Percentiles rank a stretch among this genome's conserved stretches.
Evolutionary conservation across 257 asterid genomes (phyloP).

Genomic region (Datura wrightii): DNA sequence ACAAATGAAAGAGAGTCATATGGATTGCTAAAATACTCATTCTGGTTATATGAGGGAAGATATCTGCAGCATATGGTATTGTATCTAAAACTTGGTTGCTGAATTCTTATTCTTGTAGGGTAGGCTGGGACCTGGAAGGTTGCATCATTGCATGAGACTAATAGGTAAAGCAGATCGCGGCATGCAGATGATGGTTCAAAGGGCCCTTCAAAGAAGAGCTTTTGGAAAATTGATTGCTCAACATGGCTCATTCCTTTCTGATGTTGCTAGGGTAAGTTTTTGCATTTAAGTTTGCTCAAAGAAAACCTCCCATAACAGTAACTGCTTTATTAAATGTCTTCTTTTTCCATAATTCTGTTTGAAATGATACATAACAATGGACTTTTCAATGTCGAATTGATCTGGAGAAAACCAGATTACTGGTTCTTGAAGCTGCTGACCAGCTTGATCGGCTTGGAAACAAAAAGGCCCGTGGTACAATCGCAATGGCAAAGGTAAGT

Average conservation of each 20-base stretch:
- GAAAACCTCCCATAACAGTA: background rate
- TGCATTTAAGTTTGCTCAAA: background rate
- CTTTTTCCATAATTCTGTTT: background rate
- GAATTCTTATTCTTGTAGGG: constrained; percentile 59
- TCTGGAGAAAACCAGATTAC: constrained; percentile 76
- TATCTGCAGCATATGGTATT: background rate
- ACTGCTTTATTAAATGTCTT: background rate
- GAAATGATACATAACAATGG: constrained; percentile 4
- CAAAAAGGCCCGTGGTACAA: constrained; percentile 74
- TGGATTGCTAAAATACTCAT: background rate
- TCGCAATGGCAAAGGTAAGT: constrained; percentile 94
- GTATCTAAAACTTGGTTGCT: constrained; percentile 16
- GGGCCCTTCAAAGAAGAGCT: constrained; percentile 77
- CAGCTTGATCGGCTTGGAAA: constrained; percentile 90
- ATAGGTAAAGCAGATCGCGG: constrained; percentile 98
- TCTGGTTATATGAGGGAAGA: constrained; percentile 14
- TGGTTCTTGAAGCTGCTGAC: constrained; percentile 95
- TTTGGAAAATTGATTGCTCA: constrained; percentile 81
- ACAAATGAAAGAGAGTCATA: background rate
- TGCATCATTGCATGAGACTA: constrained; percentile 98
- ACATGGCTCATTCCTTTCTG: constrained; percentile 94
- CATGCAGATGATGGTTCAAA: constrained; percentile 82
- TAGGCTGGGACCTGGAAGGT: constrained; percentile 93
- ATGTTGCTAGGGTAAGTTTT: constrained; percentile 73
- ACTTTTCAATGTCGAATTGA: constrained; percentile 78